Evolutionary conservation across 2,329 filamentous ascomycete genomes (phyloP), one percentile per base, ranked within the genome.

Genomic region (Fusarium sp.): DNA sequence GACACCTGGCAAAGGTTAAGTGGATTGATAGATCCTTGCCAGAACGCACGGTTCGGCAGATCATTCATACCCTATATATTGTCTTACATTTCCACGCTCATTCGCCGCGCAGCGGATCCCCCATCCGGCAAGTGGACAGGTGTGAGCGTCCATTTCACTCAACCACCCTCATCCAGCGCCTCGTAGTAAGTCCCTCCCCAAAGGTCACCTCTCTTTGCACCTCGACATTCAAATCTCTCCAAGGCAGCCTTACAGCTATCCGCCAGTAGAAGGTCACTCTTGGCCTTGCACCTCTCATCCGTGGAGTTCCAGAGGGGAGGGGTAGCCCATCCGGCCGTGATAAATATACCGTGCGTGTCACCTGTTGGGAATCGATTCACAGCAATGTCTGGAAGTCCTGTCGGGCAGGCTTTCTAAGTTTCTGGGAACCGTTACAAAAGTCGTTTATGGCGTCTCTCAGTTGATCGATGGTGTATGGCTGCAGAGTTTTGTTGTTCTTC

Each of bases 131-230:
- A 10, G 23, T 44, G 5, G 16, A 16, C 41, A 8, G 41, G 41
- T 9, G 41, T 6, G 16, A 25, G 16, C 41, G 7, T 18, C 16
- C 7, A 44, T 44, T 9, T 44, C 23, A 19, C 16, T 19, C 23
- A 25, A 16, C 39, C 39, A 1, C 21, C n/a, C 39, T 23, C 9
- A 41, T 41, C 21, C 16, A 25, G 16, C 10, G 41, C 23, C 23
- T 44, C 16, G 23, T 12, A 44, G n/a, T 44, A 44, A 25, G 7
- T 19, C 11, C 41, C 41, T 41, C 21, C n/a, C 23, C 7, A 44
- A 6, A 44, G 16, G 0, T 9, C 16, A 18, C 12, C 41, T 44
- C 3, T 18, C 0, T 41, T 41, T n/a, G 21, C 14, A 7, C 21
- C 21, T 2, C 21, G 5, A 41, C 38, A 41, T n/a, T 41, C 21